A percentile compares a stretch with the other conserved stretches of the same genome.
phyloP scores from a whole-genome alignment of 2,329 filamentous ascomycete species.

The Pseudopyricularia cyperi region DNA sequence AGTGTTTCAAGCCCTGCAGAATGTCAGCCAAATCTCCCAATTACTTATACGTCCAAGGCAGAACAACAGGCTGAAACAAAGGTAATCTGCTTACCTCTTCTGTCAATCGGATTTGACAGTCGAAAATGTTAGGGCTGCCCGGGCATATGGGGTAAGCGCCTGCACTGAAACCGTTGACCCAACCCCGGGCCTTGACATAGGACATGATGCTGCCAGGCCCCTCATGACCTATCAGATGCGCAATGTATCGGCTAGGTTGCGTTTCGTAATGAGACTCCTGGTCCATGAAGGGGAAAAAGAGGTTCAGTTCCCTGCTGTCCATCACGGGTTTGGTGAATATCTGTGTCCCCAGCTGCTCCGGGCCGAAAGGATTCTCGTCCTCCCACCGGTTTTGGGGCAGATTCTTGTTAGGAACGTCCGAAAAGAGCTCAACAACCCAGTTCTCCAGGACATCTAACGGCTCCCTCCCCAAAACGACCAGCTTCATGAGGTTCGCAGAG shows the following conservation, averaged over 20 bases:
- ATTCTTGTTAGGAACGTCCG: slow-evolving; percentile 69
- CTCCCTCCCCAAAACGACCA: slow-evolving; percentile 75
- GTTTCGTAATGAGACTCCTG: slow-evolving; percentile 69
- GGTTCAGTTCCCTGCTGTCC: slow-evolving; percentile 66
- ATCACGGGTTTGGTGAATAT: slow-evolving; percentile 86
- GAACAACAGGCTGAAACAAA: not conserved
- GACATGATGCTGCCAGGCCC: slow-evolving; percentile 85
- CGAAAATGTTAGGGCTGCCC: slow-evolving; percentile 65
- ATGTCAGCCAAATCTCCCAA: not conserved
- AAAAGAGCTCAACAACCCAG: slow-evolving; percentile 78
- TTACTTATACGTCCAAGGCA: not conserved
- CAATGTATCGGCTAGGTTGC: slow-evolving; percentile 74
- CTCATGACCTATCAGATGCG: slow-evolving; percentile 83
- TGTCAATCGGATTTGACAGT: slow-evolving; percentile 66
- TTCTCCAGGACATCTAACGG: slow-evolving; percentile 67
- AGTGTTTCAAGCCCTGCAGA: slow-evolving; percentile 54
- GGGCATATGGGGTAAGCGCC: slow-evolving; percentile 66
- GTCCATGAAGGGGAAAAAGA: slow-evolving; percentile 76
- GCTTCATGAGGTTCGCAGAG: slow-evolving; percentile 87
- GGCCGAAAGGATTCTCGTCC: slow-evolving; percentile 33
- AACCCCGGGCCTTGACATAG: slow-evolving; percentile 80
- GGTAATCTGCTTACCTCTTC: slow-evolving; percentile 48
- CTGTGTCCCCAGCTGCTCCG: slow-evolving; percentile 46
- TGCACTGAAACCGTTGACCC: slow-evolving; percentile 73
- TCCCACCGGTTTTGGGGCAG: slow-evolving; percentile 48